Conservation (phyloP, 495 filamentous ascomycete genomes). For the Trichoderma reesei region DNA sequence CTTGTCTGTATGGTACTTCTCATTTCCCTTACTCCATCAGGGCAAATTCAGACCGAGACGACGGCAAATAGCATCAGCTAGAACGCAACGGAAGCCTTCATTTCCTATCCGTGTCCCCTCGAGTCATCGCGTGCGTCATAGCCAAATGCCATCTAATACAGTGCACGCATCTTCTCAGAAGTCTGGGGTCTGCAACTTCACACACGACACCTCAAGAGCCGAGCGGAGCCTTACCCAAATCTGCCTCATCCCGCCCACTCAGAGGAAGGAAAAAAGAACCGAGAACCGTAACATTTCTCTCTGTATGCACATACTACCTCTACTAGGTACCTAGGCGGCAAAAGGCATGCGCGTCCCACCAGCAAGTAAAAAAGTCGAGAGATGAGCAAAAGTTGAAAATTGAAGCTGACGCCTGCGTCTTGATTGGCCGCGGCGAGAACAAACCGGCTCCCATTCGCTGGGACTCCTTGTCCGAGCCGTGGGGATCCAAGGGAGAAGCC, state of each 20-base stretch:
- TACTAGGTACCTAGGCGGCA: neutral
- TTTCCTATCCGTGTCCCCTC: too few relatives aligned
- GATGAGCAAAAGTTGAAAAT: too few relatives aligned
- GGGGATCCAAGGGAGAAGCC: slow-evolving; percentile 3
- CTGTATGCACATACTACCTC: neutral
- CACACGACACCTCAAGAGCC: neutral
- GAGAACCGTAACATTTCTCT: neutral
- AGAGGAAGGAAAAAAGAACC: neutral
- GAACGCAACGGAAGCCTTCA: too few relatives aligned
- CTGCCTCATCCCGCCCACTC: neutral
- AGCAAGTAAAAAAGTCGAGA: neutral
- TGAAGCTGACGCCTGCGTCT: too few relatives aligned
- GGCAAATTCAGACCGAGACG: too few relatives aligned
- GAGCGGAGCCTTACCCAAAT: neutral
- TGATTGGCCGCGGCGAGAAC: slow-evolving; percentile 6
- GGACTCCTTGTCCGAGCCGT: neutral
- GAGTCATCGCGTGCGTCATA: neutral
- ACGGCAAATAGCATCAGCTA: too few relatives aligned
- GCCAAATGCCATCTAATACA: neutral
- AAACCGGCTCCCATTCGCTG: slow-evolving; percentile 3
- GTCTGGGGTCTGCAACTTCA: neutral
- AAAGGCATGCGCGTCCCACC: slow-evolving; percentile 4
- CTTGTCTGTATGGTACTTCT: too few relatives aligned
- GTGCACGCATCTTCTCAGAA: neutral
- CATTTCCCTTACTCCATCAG: too few relatives aligned